phyloP scores from a whole-genome alignment of 1,284 basidiomycete genomes.

The Tranzscheliella williamsii region DNA sequence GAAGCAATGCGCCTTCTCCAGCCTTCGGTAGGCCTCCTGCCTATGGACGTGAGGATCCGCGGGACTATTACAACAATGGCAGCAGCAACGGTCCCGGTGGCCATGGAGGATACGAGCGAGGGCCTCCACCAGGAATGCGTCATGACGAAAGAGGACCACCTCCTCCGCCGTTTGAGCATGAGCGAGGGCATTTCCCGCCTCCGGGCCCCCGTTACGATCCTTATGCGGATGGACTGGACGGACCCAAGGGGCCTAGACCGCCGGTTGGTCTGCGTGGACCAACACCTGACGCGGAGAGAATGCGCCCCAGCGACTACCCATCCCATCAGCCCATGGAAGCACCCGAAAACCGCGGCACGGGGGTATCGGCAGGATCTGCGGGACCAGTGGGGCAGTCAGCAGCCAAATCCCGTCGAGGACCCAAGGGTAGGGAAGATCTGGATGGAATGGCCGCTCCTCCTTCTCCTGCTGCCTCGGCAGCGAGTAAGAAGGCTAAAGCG shows the following conservation, averaged over 20 bases:
- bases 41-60: slow-evolving; percentile 29
- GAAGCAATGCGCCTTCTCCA: slow-evolving; percentile 41
- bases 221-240: slow-evolving; percentile 18
- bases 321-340: slow-evolving; percentile 13
- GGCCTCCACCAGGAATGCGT: slow-evolving; percentile 19
- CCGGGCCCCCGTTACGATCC: slow-evolving; percentile 14
- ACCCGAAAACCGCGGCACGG: slow-evolving; percentile 6
- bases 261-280: slow-evolving; percentile 22
- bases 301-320: slow-evolving; percentile 12
- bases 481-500: slow-evolving; percentile 32
- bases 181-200: slow-evolving; percentile 18
- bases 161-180: slow-evolving; percentile 20
- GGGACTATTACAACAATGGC: slow-evolving; percentile 34
- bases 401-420: slow-evolving; percentile 24
- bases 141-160: slow-evolving; percentile 34
- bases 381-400: slow-evolving; percentile 1
- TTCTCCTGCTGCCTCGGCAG: slow-evolving; percentile 33
- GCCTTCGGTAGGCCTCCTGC: slow-evolving; percentile 34
- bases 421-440: slow-evolving; percentile 32
- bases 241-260: slow-evolving; percentile 8
- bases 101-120: slow-evolving; percentile 28
- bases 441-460: slow-evolving; percentile 19
- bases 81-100: slow-evolving; percentile 17
- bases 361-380: background rate
- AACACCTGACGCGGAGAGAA: slow-evolving; percentile 31